Evolutionary conservation across 495 filamentous ascomycete genomes (phyloP).

Genomic region (Penicillium desertorum): DNA sequence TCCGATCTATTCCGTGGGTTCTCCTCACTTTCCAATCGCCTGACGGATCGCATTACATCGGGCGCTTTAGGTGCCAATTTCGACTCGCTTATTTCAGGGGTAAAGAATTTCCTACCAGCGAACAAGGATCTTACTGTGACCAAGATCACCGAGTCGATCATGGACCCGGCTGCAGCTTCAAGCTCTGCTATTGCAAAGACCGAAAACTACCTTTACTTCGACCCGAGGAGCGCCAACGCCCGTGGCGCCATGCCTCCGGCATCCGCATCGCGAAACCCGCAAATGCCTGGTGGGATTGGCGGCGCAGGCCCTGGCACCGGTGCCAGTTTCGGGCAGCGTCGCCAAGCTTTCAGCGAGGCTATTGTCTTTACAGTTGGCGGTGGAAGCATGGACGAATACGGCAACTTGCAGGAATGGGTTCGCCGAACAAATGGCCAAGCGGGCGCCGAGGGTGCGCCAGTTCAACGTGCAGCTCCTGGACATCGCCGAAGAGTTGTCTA

Average conservation of each 20-base stretch:
- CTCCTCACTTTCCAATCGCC: constrained; percentile 79
- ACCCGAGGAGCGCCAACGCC: constrained; percentile 88
- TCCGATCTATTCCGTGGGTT: constrained; percentile 85
- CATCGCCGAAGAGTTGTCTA: constrained; percentile 81
- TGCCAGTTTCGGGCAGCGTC: constrained; percentile 88
- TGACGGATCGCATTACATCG: constrained; percentile 92
- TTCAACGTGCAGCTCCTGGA: constrained; percentile 38
- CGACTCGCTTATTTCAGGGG: constrained; percentile 92
- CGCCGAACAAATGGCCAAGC: constrained; percentile 62
- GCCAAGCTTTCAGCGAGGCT: constrained; percentile 93
- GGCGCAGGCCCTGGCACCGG: constrained; percentile 61
- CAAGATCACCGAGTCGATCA: constrained; percentile 96
- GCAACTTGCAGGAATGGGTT: constrained; percentile 96
- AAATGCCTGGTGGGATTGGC: constrained; percentile 43
- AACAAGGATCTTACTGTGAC: constrained; percentile 96
- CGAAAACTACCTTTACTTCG: constrained; percentile 98
- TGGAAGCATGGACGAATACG: constrained; percentile 98
- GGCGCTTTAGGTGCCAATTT: constrained; percentile 87
- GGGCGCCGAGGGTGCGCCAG: constrained; percentile 48
- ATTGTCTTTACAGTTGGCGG: constrained; percentile 97
- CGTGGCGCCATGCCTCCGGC: constrained; percentile 85
- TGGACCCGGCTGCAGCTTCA: constrained; percentile 89
- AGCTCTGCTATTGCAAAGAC: constrained; percentile 94
- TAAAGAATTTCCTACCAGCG: constrained; percentile 96
- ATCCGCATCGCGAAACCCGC: constrained; percentile 55